phyloP scores from a whole-genome alignment of 2,329 filamentous ascomycete species.

The Epichloe uncinata region DNA sequence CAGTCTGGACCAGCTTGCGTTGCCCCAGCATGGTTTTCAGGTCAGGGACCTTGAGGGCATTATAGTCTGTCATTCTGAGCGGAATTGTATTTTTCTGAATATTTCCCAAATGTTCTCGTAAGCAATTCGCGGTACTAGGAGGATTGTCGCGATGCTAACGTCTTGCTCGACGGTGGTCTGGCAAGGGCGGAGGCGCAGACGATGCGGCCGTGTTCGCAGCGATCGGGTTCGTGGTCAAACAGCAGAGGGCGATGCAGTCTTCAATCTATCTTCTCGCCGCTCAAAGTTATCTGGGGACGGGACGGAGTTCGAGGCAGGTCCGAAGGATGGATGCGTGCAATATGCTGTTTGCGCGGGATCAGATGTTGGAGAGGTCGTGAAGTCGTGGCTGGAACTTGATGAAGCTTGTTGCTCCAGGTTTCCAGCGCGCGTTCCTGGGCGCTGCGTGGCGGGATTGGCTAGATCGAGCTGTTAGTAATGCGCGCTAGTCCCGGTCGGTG shows the following conservation, averaged over 20 bases:
- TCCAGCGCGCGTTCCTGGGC: conserved; percentile 4
- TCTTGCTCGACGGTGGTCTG: not conserved
- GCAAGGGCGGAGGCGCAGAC: not conserved
- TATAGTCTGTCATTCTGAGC: conserved; percentile 53
- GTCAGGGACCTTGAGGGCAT: conserved; percentile 68
- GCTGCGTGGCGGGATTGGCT: conserved; percentile 1
- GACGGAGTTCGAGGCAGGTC: too few relatives aligned
- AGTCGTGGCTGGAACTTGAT: not conserved
- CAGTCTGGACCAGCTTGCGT: conserved; percentile 55
- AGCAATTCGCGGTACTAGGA: not conserved
- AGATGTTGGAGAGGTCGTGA: not conserved
- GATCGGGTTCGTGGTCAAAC: too few relatives aligned
- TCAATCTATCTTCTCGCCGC: too few relatives aligned
- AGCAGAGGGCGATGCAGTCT: not conserved
- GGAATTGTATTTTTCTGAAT: not conserved
- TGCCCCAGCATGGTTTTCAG: conserved; percentile 69
- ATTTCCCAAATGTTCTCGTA: not conserved
- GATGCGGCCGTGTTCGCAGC: too few relatives aligned
- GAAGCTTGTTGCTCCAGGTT: not conserved
- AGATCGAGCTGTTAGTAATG: not conserved
- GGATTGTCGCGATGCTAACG: not conserved
- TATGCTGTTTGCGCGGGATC: too few relatives aligned
- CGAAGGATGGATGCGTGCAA: too few relatives aligned
- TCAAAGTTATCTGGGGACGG: not conserved
- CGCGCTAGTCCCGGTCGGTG: not conserved